Conservation (phyloP, 1,284 basidiomycete genomes). For the Rhodotorula sp. region DNA sequence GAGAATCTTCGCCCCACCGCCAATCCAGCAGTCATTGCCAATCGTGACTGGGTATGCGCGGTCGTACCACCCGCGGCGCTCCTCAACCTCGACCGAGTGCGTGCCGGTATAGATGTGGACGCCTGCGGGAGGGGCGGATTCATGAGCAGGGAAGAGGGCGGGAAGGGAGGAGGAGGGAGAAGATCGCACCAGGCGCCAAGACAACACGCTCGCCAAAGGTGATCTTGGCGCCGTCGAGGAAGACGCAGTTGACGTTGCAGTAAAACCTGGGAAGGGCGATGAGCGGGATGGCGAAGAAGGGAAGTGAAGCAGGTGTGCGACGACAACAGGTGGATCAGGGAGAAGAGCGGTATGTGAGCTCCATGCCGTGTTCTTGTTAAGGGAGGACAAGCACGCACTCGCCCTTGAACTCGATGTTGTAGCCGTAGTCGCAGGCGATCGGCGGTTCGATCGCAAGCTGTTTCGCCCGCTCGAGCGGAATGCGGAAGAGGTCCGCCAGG, state of each 20-base stretch:
- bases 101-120: constrained; percentile 45
- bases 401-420: constrained; percentile 31
- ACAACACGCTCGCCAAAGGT: constrained; percentile 1
- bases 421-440: constrained; percentile 39
- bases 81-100: constrained; percentile 36
- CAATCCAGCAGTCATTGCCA: constrained; percentile 44
- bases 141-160: neutral
- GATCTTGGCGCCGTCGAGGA: constrained; percentile 8
- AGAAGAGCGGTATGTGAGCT: too few species aligned
- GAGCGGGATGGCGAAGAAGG: too few species aligned
- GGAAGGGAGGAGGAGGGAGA: too few species aligned
- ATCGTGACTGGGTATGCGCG: constrained; percentile 45
- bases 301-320: too few species aligned
- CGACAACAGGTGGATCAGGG: too few species aligned
- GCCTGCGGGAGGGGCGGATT: neutral
- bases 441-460: constrained; percentile 41
- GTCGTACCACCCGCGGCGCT: constrained; percentile 40
- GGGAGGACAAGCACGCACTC: constrained; percentile 16
- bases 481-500: constrained; percentile 38
- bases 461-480: constrained; percentile 35
- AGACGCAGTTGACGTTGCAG: neutral
- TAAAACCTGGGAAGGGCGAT: neutral
- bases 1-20: constrained; percentile 35
- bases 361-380: too few species aligned
- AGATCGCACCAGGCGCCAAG: neutral